Evolutionary conservation across 306 rosid species (phyloP).

Genomic region (Begonia masoniana): DNA sequence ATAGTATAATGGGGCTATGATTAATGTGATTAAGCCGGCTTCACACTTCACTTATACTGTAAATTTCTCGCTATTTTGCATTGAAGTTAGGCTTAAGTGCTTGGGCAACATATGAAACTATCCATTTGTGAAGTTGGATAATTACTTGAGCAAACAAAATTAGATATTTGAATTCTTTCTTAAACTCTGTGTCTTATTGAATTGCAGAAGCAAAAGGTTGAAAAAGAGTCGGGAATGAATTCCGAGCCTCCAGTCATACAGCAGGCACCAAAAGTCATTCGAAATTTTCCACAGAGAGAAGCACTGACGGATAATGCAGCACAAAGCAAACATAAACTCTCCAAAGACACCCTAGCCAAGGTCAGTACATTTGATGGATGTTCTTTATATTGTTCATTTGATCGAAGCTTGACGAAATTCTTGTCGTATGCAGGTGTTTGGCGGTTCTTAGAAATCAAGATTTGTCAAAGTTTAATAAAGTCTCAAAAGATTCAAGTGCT

Average conservation of each 20-base stretch:
- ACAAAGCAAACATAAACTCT: conserved; percentile 17
- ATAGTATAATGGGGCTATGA: background rate
- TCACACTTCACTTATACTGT: too few species aligned
- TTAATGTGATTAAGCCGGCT: background rate
- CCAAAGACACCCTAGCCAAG: conserved; percentile 46
- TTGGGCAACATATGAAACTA: background rate
- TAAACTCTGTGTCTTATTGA: conserved; percentile 13
- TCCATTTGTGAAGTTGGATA: background rate
- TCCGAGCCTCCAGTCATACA: conserved; percentile 13
- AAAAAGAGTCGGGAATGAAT: conserved; percentile 20
- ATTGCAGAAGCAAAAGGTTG: conserved; percentile 62
- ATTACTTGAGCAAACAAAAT: background rate
- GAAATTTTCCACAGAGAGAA: conserved; percentile 58
- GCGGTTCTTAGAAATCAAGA: conserved; percentile 24
- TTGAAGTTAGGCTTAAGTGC: too few species aligned
- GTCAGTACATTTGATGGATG: conserved; percentile 17
- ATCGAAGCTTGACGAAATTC: background rate
- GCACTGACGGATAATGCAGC: conserved; percentile 27
- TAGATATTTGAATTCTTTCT: background rate
- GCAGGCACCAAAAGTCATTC: conserved; percentile 30
- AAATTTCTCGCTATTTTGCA: too few species aligned
- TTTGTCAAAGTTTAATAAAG: too few species aligned
- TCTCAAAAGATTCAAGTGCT: too few species aligned
- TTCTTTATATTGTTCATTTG: conserved; percentile 4
- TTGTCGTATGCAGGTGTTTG: conserved; percentile 50